Base-by-base conservation (phyloP, 2,329 filamentous ascomycete species). In the Apiospora malaysiana region DNA sequence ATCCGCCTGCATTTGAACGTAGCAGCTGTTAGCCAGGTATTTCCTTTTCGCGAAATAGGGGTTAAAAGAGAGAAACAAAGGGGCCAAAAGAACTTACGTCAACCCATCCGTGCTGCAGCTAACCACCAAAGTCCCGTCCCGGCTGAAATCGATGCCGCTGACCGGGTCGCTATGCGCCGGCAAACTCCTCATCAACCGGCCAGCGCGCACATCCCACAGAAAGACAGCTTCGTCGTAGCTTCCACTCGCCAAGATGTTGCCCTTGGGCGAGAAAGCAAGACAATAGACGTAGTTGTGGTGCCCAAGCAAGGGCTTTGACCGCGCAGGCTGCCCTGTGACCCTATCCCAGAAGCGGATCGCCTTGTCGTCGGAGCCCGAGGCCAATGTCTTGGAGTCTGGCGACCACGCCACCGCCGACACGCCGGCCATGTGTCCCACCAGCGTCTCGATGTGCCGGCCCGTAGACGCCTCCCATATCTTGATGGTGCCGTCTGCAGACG, bases 221-320 rank as follows among this genome's bases (percentile, higher is more conserved):
- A 97, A 98, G 0, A 99, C 94, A 5, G 96, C 96, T 84, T 99
- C 96, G 76, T 99, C 96, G 82, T 98, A 98, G 74, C 93, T 97
- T 16, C 96, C 96, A 75, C 93, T 97, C 21, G 95, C 96, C 45
- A 99, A 88, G 79, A 98, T 97, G 79, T 99, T 99, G 32, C 96
- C 96, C 81, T 98, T 98, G 1, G 96, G 96, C n/a, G 94, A 95
- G 81, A 98, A 98, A 7, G 95, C 94, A 45, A 99, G 86, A 68
- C 92, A 94, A 82, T 97, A 97, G 43, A 99, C 92, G 81, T 98
- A 98, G 82, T 97, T 98, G 81, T 98, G 94, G 78, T 99, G 96
- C 2, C 96, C 95, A 32, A 93, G 86, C 74, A 98, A 85, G 6
- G 90, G 88, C 2, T 85, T 84, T 75, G 85, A 84, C 40, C 86